These are phyloP conservation scores for Trypethelium eluteriae DNA, from an alignment of 495 filamentous ascomycete species.

Conservation along the genomic window DNA sequence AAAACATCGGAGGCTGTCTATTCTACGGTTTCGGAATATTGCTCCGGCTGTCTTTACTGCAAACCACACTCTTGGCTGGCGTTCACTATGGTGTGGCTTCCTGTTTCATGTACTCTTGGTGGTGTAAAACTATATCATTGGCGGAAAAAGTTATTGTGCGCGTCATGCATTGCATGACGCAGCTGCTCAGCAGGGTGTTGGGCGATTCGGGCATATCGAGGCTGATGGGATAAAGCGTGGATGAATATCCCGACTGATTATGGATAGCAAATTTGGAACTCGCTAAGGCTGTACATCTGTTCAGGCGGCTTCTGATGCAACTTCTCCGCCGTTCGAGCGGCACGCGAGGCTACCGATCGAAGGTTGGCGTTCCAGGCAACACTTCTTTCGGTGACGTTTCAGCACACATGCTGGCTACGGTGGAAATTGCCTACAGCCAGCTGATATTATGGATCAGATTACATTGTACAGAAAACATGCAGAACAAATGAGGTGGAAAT, in stretches of 20 bases:
- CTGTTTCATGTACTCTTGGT: constrained; percentile 2
- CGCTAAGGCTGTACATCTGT: not conserved
- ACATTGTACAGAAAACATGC: not conserved
- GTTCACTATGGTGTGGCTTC: not conserved
- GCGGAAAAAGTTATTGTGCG: not conserved
- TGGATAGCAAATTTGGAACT: not conserved
- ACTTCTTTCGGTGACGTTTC: not conserved
- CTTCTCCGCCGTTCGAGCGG: not conserved
- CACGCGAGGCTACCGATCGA: not conserved
- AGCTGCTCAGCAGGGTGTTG: not conserved
- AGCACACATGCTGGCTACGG: not conserved
- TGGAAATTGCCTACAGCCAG: not conserved
- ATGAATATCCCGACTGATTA: constrained; percentile 2
- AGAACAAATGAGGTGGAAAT: not conserved
- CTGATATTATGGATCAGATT: not conserved
- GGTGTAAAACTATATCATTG: constrained; percentile 3
- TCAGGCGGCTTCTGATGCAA: not conserved
- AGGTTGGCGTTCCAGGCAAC: not conserved
- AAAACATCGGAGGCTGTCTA: not conserved
- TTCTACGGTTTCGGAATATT: not conserved
- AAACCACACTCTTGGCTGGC: not conserved
- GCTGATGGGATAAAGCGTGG: not conserved
- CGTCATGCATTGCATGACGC: not conserved
- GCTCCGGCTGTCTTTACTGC: not conserved
- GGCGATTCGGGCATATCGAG: not conserved